phyloP scores from a whole-genome alignment of 805 yeast genomes.

The Yarrowia sp. region DNA sequence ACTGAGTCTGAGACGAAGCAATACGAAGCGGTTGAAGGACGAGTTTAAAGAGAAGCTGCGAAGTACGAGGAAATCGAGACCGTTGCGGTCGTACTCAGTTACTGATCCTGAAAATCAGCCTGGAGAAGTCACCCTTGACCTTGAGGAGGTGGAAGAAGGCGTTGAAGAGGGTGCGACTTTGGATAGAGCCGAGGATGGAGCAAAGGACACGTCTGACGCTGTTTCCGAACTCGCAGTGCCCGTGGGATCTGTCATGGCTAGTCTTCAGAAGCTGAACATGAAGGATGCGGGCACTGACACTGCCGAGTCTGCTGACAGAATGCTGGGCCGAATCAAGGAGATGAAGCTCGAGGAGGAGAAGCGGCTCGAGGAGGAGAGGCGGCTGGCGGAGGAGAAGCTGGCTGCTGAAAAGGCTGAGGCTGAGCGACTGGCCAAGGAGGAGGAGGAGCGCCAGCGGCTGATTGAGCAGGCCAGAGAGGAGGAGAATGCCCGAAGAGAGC shows the following conservation, averaged over 20 bases:
- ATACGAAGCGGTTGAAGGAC: constrained; percentile 23
- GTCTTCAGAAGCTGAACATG: constrained; percentile 13
- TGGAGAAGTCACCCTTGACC: not conserved
- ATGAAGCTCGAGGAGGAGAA: constrained; percentile 14
- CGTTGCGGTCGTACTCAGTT: constrained; percentile 12
- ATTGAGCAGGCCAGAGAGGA: constrained; percentile 13
- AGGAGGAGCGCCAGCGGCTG: not conserved
- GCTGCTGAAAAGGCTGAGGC: not conserved
- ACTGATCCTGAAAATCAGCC: too few species aligned
- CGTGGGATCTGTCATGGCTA: not conserved
- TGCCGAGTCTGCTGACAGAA: not conserved
- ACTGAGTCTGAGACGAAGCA: constrained; percentile 7
- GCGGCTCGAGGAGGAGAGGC: not conserved
- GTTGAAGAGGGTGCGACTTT: constrained; percentile 12
- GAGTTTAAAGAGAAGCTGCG: constrained; percentile 32
- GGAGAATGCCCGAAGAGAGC: constrained; percentile 7
- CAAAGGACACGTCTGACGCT: not conserved
- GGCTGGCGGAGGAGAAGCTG: not conserved
- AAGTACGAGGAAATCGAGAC: not conserved
- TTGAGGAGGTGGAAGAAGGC: constrained; percentile 17
- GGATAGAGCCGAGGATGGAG: not conserved
- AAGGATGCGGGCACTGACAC: not conserved
- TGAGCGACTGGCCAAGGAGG: not conserved
- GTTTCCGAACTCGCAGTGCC: not conserved
- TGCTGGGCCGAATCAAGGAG: constrained; percentile 19